Base-by-base conservation (phyloP, 73 alveolate genomes). In the Uronychia setigera region DNA sequence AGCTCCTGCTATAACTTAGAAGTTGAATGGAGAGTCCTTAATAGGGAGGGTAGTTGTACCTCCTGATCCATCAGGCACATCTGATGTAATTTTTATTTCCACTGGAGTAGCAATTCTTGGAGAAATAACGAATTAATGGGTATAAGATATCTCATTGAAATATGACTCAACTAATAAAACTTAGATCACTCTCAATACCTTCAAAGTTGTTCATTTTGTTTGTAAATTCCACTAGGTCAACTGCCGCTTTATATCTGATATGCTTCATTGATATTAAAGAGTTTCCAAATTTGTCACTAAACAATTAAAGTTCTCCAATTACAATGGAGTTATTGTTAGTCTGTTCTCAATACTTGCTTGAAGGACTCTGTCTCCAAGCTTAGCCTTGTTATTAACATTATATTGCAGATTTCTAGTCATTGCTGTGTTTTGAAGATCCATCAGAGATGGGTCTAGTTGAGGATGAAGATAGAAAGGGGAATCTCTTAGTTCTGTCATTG, bases 401-500 rank as follows among this genome's bases (percentile, higher is more conserved):
- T 11, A 19, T 46, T 46, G 67, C n/a, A 11, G 67, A 19, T 46
- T 46, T 46, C 67, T 46, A 46, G 67, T 11, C 67, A 46, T 46
- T 46, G 67, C 67, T 58, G 91, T 85, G 1, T 81, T 77, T 78
- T 58, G 33, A 33, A 29, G 1, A 31, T 85, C 75, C 27, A 85
- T 58, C 14, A 76, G 29, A 59, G 57, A 77, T 28, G 26, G 79
- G 57, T 85, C 67, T 1, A 85, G 76, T 14, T 34, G 29, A 32
- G 86, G 91, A 1, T 31, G 1, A 0, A 85, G 31, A 13, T 32
- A 33, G 32, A 85, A 85, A 13, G 91, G 91, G 77, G 81, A 34
- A 25, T 85, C 85, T 58, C 86, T 78, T 26, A 85, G 75, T 33
- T 85, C 91, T 1, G 85, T 78, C 60, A 74, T 31, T 1, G 91